phyloP scores from a whole-genome alignment of 441 rosid species.

The Gossypium schwendimanii region DNA sequence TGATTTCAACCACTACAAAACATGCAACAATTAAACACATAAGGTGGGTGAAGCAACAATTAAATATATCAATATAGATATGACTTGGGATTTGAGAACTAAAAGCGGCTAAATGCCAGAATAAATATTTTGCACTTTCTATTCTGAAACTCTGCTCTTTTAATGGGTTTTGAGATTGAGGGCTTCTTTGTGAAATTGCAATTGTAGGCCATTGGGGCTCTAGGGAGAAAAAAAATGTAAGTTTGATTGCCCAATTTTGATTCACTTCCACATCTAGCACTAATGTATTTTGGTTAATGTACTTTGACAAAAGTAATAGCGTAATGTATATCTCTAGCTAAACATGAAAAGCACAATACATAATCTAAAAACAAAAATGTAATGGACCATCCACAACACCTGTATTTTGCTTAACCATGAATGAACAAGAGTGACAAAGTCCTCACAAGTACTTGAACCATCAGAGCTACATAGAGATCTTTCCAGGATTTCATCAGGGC shows the following conservation, averaged over 20 bases:
- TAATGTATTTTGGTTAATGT: neutral
- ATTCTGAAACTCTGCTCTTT: neutral
- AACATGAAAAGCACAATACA: neutral
- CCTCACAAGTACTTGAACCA: slow-evolving; percentile 63
- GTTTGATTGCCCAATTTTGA: neutral
- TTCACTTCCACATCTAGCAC: neutral
- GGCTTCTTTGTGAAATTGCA: neutral
- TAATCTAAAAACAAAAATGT: neutral
- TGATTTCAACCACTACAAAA: slow-evolving; percentile 51
- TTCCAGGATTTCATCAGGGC: slow-evolving; percentile 70
- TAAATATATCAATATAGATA: neutral
- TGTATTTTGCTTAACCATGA: slow-evolving; percentile 70
- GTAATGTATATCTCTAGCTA: neutral
- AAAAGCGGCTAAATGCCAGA: neutral
- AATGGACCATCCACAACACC: slow-evolving; percentile 28
- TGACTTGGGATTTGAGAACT: neutral
- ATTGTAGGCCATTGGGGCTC: neutral
- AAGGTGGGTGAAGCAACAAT: neutral
- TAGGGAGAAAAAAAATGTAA: neutral
- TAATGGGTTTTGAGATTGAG: neutral
- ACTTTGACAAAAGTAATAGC: neutral
- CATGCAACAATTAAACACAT: slow-evolving; percentile 18
- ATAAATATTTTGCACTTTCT: neutral
- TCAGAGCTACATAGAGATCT: slow-evolving; percentile 51
- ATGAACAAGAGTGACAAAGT: slow-evolving; percentile 70